Evolutionary conservation across 129 eudicot genomes (phyloP), one percentile per base, ranked within the genome.

Genomic region (Tanacetum coccineum): DNA sequence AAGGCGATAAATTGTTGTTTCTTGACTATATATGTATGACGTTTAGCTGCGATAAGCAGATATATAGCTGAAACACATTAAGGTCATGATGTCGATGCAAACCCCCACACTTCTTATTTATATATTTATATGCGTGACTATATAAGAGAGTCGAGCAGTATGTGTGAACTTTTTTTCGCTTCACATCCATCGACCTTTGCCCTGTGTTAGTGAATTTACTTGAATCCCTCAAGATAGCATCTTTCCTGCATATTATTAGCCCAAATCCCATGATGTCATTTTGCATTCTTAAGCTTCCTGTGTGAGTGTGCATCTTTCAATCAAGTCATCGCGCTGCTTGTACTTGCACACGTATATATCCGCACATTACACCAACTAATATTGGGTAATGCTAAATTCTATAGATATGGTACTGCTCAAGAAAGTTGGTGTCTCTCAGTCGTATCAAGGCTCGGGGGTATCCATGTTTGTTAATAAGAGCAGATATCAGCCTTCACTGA

Each of bases 331-430:
- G 15, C 6, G 8, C 36, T 36, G 52, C 42, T 49, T 40, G 40
- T 15, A 50, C 13, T 48, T 47, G 64, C 56, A 64, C 56, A 42
- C 6, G 3, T 72, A 64, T 20, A 6, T 22, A 28, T 45, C 36
- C 40, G 39, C 68, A 18, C 4, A 3, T 53, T 50, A 51, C 39
- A 46, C 73, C 36, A 49, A 32, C 63, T 51, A 59, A 78, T 51
- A 50, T 59, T 66, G 47, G 13, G 78, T 55, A 13, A 66, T 55
- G 42, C 64, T 22, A 45, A 55, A 71, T 36, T 36, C 64, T 70
- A 62, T 60, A 87, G 87, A 84, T 77, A 65, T 58, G 60, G 59
- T 74, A 67, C 62, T 77, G 21, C 80, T 57, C 22, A 75, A 77
- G 66, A 77, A 66, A 59, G 76, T 52, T 25, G 63, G 80, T 25